Conservation (phyloP, 1,139 yeast genomes). For the Diutina mesorugosa region DNA sequence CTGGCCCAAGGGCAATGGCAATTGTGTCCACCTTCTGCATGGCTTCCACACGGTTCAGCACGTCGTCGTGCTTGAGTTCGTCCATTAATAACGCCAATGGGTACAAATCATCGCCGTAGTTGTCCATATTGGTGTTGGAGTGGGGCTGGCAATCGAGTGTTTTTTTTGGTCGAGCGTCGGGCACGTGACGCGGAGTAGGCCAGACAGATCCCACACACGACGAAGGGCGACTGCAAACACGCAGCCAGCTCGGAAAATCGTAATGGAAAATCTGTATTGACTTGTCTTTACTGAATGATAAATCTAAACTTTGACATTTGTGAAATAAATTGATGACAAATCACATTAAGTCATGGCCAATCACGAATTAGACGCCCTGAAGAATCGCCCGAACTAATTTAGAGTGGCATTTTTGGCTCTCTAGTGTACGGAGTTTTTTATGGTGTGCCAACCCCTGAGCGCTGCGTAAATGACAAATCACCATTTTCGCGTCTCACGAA, state of each 20-base stretch:
- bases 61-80: slow-evolving; percentile 89
- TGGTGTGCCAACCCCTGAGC: not conserved
- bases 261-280: too few species aligned
- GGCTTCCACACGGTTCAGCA: slow-evolving; percentile 84
- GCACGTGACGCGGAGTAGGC: not conserved
- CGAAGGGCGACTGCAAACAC: not conserved
- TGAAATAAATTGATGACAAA: too few species aligned
- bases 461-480: not conserved
- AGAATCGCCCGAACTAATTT: too few species aligned
- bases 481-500: not conserved
- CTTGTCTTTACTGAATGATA: too few species aligned
- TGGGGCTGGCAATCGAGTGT: not conserved
- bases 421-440: too few species aligned
- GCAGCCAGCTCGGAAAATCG: too few species aligned
- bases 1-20: slow-evolving; percentile 91
- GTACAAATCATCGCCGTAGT: slow-evolving; percentile 54
- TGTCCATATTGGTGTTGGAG: slow-evolving; percentile 16
- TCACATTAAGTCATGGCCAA: too few species aligned
- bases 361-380: too few species aligned
- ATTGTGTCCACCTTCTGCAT: slow-evolving; percentile 91
- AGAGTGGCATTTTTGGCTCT: too few species aligned
- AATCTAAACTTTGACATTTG: too few species aligned
- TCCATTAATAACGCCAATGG: slow-evolving; percentile 96
- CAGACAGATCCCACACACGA: not conserved
- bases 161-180: not conserved